Evolutionary conservation across 176 grass and related monocot genomes (phyloP), one percentile per base, ranked within the genome.

Genomic region (Dactylis glomerata): DNA sequence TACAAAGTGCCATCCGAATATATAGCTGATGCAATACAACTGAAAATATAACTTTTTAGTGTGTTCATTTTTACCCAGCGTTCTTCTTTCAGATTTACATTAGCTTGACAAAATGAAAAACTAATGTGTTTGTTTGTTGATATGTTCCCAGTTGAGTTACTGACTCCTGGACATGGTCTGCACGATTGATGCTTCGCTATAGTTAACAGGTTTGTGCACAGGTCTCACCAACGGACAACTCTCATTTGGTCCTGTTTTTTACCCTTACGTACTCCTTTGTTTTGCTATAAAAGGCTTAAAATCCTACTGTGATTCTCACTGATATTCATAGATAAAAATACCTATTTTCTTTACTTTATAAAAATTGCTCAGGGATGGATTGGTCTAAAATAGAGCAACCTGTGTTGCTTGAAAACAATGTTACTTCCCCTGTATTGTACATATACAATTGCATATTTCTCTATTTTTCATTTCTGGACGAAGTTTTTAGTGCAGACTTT

Each of bases 401-500:
- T 45, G 42, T 45, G 40, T 9, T 45, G 11, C 42, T 45, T 45
- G 40, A 41, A 41, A 41, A 12, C 42, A n/a, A n/a, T n/a, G n/a
- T n/a, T n/a, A n/a, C n/a, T n/a, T n/a, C n/a, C n/a, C n/a, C n/a
- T n/a, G n/a, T 12, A 12, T 45, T 45, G 42, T 45, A 45, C 13
- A 12, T 45, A 45, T 45, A 3, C 10, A 45, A 45, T 44, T 11
- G 10, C 8, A 10, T 42, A 42, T 42, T 42, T 38, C 37, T 38
- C 5, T 6, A 73, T 15, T 38, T 77, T 34, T 61, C 14, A 51
- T 78, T 54, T 42, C 33, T 86, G 55, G 34, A 63, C 54, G 14
- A 61, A 61, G 13, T 64, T 86, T 72, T 71, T 26, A 3, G 32
- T 51, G 59, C 32, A 82, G 78, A 51, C 44, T 70, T 33, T 69